Conservation (phyloP, 2,329 filamentous ascomycete genomes). For the Penicillium olsonii region DNA sequence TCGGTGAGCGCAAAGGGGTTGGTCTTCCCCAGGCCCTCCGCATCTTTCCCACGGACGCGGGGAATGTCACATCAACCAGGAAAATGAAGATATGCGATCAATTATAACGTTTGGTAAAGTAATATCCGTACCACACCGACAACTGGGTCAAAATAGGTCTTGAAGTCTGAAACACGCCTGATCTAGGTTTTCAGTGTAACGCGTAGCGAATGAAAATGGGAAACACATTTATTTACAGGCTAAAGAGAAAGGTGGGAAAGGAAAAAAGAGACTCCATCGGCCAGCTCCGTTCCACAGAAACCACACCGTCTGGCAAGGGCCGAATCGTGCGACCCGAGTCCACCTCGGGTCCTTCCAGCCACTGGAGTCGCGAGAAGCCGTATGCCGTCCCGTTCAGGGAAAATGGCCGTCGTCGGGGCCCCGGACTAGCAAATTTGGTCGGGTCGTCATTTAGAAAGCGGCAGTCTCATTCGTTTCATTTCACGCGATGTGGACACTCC, state of each 20-base stretch:
- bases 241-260: neutral
- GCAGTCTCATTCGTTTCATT: neutral
- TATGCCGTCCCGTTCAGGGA: constrained; percentile 16
- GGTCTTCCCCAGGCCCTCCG: constrained; percentile 7
- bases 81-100: neutral
- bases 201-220: neutral
- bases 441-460: neutral
- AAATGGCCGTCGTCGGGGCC: constrained; percentile 20
- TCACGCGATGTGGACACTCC: constrained; percentile 11
- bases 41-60: constrained; percentile 6
- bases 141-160: neutral
- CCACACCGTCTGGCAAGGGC: constrained; percentile 1
- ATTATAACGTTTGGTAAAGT: neutral
- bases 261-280: neutral
- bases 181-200: neutral
- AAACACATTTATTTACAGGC: neutral
- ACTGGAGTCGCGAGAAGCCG: constrained; percentile 9
- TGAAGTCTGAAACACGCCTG: neutral
- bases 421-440: constrained; percentile 17
- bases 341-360: constrained; percentile 18
- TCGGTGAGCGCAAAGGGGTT: constrained; percentile 4
- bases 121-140: neutral
- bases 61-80: constrained; percentile 2
- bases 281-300: neutral
- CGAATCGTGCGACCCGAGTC: constrained; percentile 11